Conservation (phyloP, 2,329 filamentous ascomycete genomes). For the Pyricularia pennisetigena region DNA sequence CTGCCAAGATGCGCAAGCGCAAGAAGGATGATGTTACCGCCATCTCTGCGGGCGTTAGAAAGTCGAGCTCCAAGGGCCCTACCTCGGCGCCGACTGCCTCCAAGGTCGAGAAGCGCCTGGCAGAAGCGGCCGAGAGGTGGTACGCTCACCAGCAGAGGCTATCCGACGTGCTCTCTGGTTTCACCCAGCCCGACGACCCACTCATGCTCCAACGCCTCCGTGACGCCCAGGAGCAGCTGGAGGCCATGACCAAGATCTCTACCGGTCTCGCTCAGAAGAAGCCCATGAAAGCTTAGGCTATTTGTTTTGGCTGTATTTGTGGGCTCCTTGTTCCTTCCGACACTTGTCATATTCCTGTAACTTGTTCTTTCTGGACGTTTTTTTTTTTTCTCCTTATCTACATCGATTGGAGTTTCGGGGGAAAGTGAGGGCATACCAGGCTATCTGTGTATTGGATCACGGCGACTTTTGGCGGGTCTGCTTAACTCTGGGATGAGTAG, state of each 20-base stretch:
- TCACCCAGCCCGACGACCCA: conserved; percentile 38
- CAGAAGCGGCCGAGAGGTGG: conserved; percentile 41
- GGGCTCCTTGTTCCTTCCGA: neutral
- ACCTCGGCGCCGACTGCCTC: conserved; percentile 17
- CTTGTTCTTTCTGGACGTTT: neutral
- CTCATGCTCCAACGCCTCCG: conserved; percentile 44
- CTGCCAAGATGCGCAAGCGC: conserved; percentile 24
- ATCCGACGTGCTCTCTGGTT: conserved; percentile 44
- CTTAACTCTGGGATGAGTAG: neutral
- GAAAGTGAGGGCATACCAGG: neutral
- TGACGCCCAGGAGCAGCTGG: conserved; percentile 38
- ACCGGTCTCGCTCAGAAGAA: neutral
- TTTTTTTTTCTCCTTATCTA: neutral
- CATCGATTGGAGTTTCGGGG: neutral
- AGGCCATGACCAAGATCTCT: conserved; percentile 42
- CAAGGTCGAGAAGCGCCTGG: conserved; percentile 21
- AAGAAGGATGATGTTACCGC: conserved; percentile 39
- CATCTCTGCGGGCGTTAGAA: conserved; percentile 29
- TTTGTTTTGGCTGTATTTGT: neutral
- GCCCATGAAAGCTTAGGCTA: neutral
- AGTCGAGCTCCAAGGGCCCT: conserved; percentile 33
- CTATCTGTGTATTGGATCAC: neutral
- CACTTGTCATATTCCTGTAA: neutral
- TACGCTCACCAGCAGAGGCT: conserved; percentile 54
- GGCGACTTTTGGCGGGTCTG: neutral